A percentile compares a stretch with the other conserved stretches of the same genome.
These are phyloP conservation scores for Zygosaccharomyces bisporus DNA, from an alignment of 805 yeast species.

Conservation along the genomic window DNA sequence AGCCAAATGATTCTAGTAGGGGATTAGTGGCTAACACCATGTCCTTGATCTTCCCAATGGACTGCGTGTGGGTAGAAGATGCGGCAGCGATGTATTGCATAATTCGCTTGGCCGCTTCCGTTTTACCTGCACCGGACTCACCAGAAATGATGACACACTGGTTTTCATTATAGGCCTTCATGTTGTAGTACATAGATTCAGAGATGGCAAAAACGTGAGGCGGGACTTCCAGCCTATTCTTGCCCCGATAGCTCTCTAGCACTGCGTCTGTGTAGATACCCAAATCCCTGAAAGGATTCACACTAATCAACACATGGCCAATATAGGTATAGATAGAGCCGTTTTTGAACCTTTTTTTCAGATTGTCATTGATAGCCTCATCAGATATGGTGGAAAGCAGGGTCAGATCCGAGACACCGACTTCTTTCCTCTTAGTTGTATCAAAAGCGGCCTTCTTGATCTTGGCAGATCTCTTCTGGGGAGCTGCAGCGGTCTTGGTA, in stretches of 20 bases:
- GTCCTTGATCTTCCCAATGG: constrained; percentile 84
- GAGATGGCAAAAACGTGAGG: constrained; percentile 99
- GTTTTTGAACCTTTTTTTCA: constrained; percentile 83
- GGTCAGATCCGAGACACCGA: constrained; percentile 96
- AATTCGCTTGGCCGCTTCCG: constrained; percentile 96
- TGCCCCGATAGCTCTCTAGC: constrained; percentile 75
- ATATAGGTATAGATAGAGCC: constrained; percentile 89
- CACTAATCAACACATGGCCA: constrained; percentile 92
- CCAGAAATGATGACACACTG: constrained; percentile 98
- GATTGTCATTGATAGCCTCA: constrained; percentile 86
- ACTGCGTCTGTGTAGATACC: constrained; percentile 88
- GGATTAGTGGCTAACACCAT: constrained; percentile 98
- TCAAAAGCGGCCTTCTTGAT: constrained; percentile 91
- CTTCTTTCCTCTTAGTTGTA: constrained; percentile 83
- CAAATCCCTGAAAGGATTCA: constrained; percentile 92
- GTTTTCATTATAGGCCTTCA: constrained; percentile 89
- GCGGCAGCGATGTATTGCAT: constrained; percentile 96
- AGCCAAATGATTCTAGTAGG: constrained; percentile 96
- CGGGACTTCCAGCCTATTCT: constrained; percentile 91
- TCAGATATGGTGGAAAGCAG: constrained; percentile 83
- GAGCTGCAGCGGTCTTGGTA: constrained; percentile 49
- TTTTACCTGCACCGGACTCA: constrained; percentile 97
- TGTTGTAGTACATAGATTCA: constrained; percentile 91
- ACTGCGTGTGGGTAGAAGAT: constrained; percentile 57
- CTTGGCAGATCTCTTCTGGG: constrained; percentile 49